These are phyloP conservation scores for Fusarium caatingaense DNA, from an alignment of 2,329 filamentous ascomycete genomes.

Conservation along the genomic window DNA sequence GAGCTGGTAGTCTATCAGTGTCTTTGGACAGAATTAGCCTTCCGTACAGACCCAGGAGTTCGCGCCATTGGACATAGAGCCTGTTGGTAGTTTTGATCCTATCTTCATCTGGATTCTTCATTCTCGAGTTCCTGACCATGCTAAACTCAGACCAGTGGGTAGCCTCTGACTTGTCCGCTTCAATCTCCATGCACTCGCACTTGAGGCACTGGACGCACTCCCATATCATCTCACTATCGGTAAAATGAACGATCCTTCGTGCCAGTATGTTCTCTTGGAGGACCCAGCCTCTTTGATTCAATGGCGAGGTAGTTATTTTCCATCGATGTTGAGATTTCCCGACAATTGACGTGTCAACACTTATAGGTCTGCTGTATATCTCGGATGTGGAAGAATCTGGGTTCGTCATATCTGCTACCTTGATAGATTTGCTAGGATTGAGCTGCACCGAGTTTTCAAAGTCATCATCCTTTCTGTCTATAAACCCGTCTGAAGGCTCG, in stretches of 20 bases:
- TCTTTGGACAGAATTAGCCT: background rate
- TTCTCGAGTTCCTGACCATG: background rate
- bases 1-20: background rate
- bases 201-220: background rate
- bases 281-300: background rate
- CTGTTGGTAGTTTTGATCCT: too few species aligned
- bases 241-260: background rate
- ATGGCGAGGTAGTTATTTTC: background rate
- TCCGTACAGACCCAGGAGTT: accelerated
- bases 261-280: background rate
- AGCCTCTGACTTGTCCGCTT: background rate
- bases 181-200: background rate
- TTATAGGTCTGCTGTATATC: background rate
- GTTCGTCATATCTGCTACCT: background rate
- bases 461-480: background rate
- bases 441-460: background rate
- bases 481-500: background rate
- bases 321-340: background rate
- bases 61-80: background rate
- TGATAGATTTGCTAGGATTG: accelerated
- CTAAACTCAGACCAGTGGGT: background rate
- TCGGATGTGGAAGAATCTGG: background rate
- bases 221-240: background rate
- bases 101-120: background rate
- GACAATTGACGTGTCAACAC: too few species aligned